Evolutionary conservation across 192 early-diverging fungal species (phyloP).

Genomic region (Pecoramyces ruminantium): DNA sequence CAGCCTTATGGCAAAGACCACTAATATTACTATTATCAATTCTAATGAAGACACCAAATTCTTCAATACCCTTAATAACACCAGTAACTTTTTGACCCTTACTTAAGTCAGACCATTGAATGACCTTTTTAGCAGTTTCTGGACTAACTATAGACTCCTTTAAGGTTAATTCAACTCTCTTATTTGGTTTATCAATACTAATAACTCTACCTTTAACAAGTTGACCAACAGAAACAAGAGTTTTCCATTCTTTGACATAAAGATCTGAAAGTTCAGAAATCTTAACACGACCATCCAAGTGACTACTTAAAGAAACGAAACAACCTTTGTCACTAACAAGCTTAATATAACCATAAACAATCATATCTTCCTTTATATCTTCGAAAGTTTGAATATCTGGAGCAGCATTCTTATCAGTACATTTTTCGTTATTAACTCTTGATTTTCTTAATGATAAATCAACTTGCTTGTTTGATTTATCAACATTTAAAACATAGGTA

Average conservation of each 20-base stretch:
- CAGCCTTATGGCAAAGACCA: conserved; percentile 70
- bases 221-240: conserved; percentile 47
- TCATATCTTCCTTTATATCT: conserved; percentile 4
- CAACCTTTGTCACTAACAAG: conserved; percentile 22
- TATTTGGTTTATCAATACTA: conserved; percentile 28
- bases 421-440: conserved; percentile 16
- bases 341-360: conserved; percentile 25
- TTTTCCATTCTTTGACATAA: conserved; percentile 72
- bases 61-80: conserved; percentile 49
- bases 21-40: conserved; percentile 53
- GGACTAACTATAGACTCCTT: conserved; percentile 33
- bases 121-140: conserved; percentile 8
- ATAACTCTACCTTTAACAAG: conserved; percentile 59
- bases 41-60: conserved; percentile 68
- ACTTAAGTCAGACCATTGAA: conserved; percentile 29
- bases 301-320: conserved; percentile 52
- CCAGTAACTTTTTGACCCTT: conserved; percentile 66
- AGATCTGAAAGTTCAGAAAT: conserved; percentile 74
- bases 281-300: conserved; percentile 54
- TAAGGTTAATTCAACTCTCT: conserved; percentile 53
- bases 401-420: conserved; percentile 9
- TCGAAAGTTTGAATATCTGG: conserved; percentile 21
- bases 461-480: conserved; percentile 29
- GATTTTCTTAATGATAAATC: conserved; percentile 47
- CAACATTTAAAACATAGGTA: conserved; percentile 16